Base-by-base conservation (phyloP, 106 monocot genomes). In the Narthecium ossifragum region DNA sequence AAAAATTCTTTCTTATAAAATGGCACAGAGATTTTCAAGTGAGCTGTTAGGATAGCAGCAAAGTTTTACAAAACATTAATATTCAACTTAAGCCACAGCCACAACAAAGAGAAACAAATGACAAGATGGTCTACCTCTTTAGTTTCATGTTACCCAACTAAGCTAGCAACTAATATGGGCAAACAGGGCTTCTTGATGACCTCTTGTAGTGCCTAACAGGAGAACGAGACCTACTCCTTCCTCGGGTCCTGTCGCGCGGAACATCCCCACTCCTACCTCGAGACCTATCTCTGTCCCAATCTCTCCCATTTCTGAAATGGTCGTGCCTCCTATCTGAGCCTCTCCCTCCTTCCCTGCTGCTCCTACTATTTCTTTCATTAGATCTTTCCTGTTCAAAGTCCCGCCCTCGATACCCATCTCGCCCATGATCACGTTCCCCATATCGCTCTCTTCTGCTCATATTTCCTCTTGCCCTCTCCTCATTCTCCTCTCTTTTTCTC, bases 181-280 rank as follows among this genome's bases (percentile, higher is more conserved):
- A 62, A 66, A 57, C 59, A 50, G 80, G 86, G 63, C 75, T 78
- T 61, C 70, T 68, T 40, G 67, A 72, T 6, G 64, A 78, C 58
- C 70, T 79, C 57, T 68, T 73, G 55, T 79, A 60, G 23, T 59
- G 83, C 66, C 82, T 64, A 53, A 55, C 46, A 15, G 93, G 93
- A 62, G 96, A 90, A 28, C 67, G 80, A 46, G 94, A 94, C 26
- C 96, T 82, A 67, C 85, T 93, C 57, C 88, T 79, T 28, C 53
- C 79, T 38, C 81, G 64, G 60, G 54, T 40, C 65, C 93, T 79
- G 31, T 80, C 80, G 15, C 75, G 69, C 23, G 71, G 18, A 4
- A 21, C 24, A 26, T 77, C 70, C 6, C 62, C 77, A 66, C 68
- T 61, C 31, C 74, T 76, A 31, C 51, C 63, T 26, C 85, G 72